A percentile compares a stretch with the other conserved stretches of the same genome.
These are phyloP conservation scores for Eimeria maxima DNA, from an alignment of 169 alveolate species.

Conservation along the genomic window DNA sequence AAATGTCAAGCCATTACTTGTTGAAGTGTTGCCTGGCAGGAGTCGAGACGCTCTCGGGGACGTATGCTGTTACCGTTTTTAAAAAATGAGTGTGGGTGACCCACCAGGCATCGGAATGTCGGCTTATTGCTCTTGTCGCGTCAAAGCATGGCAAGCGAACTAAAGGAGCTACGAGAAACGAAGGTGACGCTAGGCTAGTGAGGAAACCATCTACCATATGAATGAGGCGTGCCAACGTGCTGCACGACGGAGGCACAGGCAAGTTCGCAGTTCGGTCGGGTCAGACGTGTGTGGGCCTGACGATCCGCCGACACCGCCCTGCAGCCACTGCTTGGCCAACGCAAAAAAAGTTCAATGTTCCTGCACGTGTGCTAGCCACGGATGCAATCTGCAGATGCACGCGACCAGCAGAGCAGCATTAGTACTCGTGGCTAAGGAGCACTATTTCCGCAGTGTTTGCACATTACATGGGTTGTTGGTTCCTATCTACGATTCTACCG, in stretches of 20 bases:
- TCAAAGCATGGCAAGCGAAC: background rate
- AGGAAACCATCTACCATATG: background rate
- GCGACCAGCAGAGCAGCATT: background rate
- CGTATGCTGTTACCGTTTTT: background rate
- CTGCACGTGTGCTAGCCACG: background rate
- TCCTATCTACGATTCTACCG: conserved; percentile 80
- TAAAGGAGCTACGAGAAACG: background rate
- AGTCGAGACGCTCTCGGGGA: background rate
- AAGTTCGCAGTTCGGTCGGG: background rate
- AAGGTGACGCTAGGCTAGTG: background rate
- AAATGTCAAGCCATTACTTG: background rate
- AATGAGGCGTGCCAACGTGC: background rate
- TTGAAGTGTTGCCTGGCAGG: background rate
- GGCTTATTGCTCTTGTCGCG: background rate
- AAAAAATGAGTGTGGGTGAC: background rate
- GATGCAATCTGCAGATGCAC: background rate
- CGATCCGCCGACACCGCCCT: background rate
- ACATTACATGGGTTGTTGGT: conserved; percentile 3
- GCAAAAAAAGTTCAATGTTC: background rate
- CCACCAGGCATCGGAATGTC: background rate
- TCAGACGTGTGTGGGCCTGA: background rate
- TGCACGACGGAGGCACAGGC: background rate
- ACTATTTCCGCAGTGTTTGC: background rate
- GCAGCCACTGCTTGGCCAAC: background rate
- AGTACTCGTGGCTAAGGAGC: background rate